Percentiles rank a stretch among this genome's conserved stretches.
phyloP scores from a whole-genome alignment of 495 filamentous ascomycete genomes.

The Paragyromitra xinjiangensis region DNA sequence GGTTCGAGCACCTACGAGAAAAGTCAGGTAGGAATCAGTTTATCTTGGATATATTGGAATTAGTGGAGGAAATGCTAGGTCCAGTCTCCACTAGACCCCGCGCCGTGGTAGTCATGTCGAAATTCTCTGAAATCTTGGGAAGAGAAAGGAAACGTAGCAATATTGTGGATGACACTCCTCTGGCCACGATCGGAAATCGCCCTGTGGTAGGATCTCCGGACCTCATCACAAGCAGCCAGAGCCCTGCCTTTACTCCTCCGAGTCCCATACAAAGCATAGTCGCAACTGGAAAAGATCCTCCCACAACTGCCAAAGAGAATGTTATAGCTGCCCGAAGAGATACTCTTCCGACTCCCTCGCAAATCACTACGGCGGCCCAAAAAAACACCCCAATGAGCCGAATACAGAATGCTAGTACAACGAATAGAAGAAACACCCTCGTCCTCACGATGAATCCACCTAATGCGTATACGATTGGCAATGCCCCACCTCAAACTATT shows the following conservation, averaged over 20 bases:
- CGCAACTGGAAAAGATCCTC: neutral
- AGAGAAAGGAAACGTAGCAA: slow-evolving; percentile 21
- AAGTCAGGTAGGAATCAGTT: slow-evolving; percentile 17
- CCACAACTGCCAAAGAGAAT: neutral
- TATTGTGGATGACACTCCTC: neutral
- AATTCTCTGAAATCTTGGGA: slow-evolving; percentile 28
- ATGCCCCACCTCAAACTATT: neutral
- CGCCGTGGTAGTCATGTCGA: slow-evolving; percentile 19
- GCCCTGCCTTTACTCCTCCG: neutral
- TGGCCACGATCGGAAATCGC: neutral
- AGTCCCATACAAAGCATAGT: neutral
- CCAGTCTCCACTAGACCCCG: slow-evolving; percentile 25
- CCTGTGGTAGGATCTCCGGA: slow-evolving; percentile 7
- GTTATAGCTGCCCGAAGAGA: neutral
- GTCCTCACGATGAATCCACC: neutral
- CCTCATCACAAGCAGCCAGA: neutral
- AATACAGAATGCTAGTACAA: neutral
- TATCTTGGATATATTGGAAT: slow-evolving; percentile 29
- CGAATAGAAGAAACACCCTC: neutral
- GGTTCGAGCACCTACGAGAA: slow-evolving; percentile 33
- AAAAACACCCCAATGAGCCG: neutral
- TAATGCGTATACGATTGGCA: neutral
- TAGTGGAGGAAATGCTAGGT: slow-evolving; percentile 39
- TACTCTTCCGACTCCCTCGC: slow-evolving; percentile 3
- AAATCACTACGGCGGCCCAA: neutral